Evolutionary conservation across 257 asterid species (phyloP).

Genomic region (Ocimum tenuiflorum): DNA sequence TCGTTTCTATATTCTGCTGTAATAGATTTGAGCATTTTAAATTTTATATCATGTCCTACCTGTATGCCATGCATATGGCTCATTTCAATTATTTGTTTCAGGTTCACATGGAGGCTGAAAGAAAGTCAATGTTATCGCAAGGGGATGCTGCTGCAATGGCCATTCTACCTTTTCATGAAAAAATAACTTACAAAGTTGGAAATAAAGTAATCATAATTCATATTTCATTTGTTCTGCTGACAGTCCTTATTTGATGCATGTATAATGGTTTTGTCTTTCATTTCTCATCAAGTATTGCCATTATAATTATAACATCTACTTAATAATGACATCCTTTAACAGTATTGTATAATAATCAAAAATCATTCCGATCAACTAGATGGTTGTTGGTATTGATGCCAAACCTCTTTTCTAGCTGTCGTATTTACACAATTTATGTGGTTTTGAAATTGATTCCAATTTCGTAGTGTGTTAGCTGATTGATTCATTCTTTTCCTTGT

Average conservation of each 20-base stretch:
- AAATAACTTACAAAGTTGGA: constrained; percentile 81
- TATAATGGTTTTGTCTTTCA: too few species aligned
- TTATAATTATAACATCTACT: too few species aligned
- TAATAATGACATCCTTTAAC: too few species aligned
- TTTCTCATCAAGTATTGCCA: neutral
- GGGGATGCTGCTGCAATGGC: constrained; percentile 41
- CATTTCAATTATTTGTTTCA: constrained; percentile 31
- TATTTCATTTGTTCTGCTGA: neutral
- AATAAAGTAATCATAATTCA: constrained; percentile 50
- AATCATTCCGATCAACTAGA: neutral
- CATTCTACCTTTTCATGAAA: constrained; percentile 46
- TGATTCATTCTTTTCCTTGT: neutral
- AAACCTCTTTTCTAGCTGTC: neutral
- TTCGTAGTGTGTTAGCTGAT: neutral
- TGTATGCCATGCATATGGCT: constrained; percentile 7
- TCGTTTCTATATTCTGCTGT: neutral
- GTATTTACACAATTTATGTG: neutral
- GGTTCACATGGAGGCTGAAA: constrained; percentile 97
- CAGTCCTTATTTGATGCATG: constrained; percentile 10
- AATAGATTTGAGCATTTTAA: neutral
- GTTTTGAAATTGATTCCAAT: constrained; percentile 5
- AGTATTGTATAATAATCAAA: too few species aligned
- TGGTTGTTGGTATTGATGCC: neutral
- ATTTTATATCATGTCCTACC: neutral
- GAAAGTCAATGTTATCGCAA: constrained; percentile 56